Evolutionary conservation across 1,284 basidiomycete species (phyloP).

Genomic region (Naganishia sp.): DNA sequence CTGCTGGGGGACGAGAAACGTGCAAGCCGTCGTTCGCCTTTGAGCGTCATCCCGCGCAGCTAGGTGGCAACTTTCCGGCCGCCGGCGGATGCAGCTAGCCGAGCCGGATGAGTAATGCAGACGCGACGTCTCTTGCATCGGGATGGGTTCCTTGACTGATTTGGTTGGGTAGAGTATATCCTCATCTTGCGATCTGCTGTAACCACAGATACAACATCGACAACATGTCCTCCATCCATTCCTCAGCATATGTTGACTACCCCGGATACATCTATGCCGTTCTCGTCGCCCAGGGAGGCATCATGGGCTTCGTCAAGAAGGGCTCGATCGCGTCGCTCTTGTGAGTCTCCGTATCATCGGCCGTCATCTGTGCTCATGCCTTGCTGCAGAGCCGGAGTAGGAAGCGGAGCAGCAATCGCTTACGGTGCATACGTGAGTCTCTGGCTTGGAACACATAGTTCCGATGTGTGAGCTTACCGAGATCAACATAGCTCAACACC

Average conservation of each 20-base stretch:
- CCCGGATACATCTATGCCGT: conserved; percentile 44
- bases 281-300: conserved; percentile 42
- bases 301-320: conserved; percentile 44
- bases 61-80: background rate
- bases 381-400: conserved; percentile 38
- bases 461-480: background rate
- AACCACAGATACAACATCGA: background rate
- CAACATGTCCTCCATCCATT: conserved; percentile 19
- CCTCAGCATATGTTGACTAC: conserved; percentile 32
- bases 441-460: background rate
- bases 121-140: background rate
- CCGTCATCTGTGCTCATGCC: background rate
- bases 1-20: background rate
- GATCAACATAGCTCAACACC: conserved; percentile 37
- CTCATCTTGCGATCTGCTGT: no score
- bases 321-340: conserved; percentile 46
- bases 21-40: background rate
- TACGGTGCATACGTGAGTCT: conserved; percentile 47
- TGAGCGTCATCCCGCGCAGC: conserved; percentile 7
- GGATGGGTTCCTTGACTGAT: background rate
- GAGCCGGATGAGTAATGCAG: background rate
- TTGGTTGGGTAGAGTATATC: background rate
- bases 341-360: conserved; percentile 31
- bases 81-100: conserved; percentile 1
- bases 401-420: conserved; percentile 38